Conservation (phyloP, 1,139 yeast genomes). For the Candida anutae region DNA sequence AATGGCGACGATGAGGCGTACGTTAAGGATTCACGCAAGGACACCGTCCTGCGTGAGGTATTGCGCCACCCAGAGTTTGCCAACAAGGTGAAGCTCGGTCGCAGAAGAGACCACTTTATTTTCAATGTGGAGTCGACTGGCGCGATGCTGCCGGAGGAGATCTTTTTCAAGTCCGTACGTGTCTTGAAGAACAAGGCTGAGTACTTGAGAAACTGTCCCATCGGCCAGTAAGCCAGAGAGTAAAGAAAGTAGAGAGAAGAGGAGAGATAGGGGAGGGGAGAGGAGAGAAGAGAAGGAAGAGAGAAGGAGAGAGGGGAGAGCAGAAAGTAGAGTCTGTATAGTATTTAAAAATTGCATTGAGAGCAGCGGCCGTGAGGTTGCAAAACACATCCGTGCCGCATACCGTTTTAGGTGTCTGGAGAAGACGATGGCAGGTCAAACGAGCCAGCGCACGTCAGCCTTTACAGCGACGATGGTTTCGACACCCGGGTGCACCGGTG, state of each 20-base stretch:
- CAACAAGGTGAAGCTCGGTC: slow-evolving; percentile 83
- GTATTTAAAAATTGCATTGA: too few relatives aligned
- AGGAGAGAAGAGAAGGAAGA: too few relatives aligned
- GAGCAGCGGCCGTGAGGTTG: too few relatives aligned
- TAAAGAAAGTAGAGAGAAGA: too few relatives aligned
- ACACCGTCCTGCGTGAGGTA: slow-evolving; percentile 94
- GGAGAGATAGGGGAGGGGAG: too few relatives aligned
- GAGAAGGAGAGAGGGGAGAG: neutral
- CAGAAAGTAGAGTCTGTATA: too few relatives aligned
- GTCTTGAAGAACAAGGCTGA: slow-evolving; percentile 81
- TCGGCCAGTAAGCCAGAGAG: slow-evolving; percentile 48
- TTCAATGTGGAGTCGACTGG: slow-evolving; percentile 94
- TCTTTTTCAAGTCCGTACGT: slow-evolving; percentile 82
- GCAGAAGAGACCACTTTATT: slow-evolving; percentile 86
- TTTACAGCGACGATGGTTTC: too few relatives aligned
- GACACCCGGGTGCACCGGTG: too few relatives aligned
- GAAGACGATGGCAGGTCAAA: too few relatives aligned
- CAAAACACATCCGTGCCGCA: too few relatives aligned
- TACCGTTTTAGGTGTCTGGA: too few relatives aligned
- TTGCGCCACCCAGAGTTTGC: slow-evolving; percentile 86
- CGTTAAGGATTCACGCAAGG: slow-evolving; percentile 84
- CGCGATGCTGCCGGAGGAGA: slow-evolving; percentile 94
- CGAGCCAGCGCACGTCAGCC: too few relatives aligned
- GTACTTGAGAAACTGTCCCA: slow-evolving; percentile 71
- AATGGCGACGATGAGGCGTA: slow-evolving; percentile 62